Base-by-base conservation (phyloP, 108 stramenopile genomes). In the Schizochytrium sp. region DNA sequence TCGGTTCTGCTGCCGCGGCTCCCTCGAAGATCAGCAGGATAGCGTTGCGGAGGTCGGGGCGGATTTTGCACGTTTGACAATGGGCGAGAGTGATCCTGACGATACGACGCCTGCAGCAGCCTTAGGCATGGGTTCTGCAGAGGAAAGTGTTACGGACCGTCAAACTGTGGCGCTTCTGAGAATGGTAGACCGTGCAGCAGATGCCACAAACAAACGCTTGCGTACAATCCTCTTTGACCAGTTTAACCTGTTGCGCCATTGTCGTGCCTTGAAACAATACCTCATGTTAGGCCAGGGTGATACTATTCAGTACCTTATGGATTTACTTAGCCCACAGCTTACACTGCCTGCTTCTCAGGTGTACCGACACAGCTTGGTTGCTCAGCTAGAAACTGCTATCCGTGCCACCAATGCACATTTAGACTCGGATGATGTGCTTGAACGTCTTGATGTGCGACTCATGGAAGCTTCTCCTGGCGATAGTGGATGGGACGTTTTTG, bases 271-370 rank as follows among this genome's bases (percentile, higher is more conserved):
- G 50, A 98, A 98, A 90, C 95, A 95, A 88, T 98, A 98, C 89
- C 83, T 99, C 44, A 94, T 98, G 55, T 93, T 98, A 15, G 97
- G 97, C 41, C 98, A 98, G 92, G 99, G 98, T 12, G 98, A 99
- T 90, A 97, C 98, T 87, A 96, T 97, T 87, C 94, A 95, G 42
- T 92, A 95, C 3, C 94, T 99, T 44, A 95, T 98, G 89, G 96
- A 97, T 83, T 69, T 49, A 17, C 50, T 93, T 64, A 90, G 92
- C 8, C 90, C 90, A 50, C 92, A 93, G 40, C 92, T 94, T 8
- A 8, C 19, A n/a, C 72, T 56, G 53, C 87, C 89, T 15, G 90
- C 95, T 41, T 90, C 90, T 4, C 95, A 95, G 10, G 93, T 98
- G 40, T 97, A 96, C 72, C 90, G 93, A 28, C 96, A 97, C 91